Base-by-base conservation (phyloP, 2,329 filamentous ascomycete species). In the Beauveria varroae region DNA sequence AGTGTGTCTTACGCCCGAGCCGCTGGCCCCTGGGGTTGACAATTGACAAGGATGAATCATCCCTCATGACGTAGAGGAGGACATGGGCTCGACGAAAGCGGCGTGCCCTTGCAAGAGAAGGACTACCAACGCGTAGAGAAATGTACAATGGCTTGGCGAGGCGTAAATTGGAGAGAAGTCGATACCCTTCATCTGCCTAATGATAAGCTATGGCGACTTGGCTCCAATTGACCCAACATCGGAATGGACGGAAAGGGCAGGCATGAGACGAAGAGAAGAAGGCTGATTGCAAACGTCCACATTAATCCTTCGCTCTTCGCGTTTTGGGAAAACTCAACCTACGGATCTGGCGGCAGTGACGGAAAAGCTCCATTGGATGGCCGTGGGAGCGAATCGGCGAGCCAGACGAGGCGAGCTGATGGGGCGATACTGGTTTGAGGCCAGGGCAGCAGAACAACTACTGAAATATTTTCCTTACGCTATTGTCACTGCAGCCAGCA, bases 281-380 rank as follows among this genome's bases (percentile, higher is more conserved):
- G 34, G 34, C 18, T 44, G 7, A 30, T 24, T 3, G 40, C 22
- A 46, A 37, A 14, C 50, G 34, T 30, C 56, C 22, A 41, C 49
- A 47, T 41, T 12, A 28, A 43, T 54, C 50, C 30, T 40, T 53
- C 50, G 49, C 50, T 54, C 40, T 54, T 60, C 47, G 50, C 40
- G 50, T 50, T 44, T 52, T 44, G 41, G 41, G 20, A 26, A 54
- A 28, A n/a, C n/a, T 37, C 16, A 46, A 46, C 3, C 6, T 46
- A 54, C 57, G 57, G 57, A 60, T 60, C 57, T 60, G 57, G 57
- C 57, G 57, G 57, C 56, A 51, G 44, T 20, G 55, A 47, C 55
- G 55, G 55, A 22, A 37, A 51, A 47, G 34, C 57, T 49, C 26
- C 41, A 53, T 20, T 20, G 49, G 24, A 24, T 52, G 20, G 37